phyloP scores from a whole-genome alignment of 495 filamentous ascomycete species.

The Hypoxylon crocopeplum region DNA sequence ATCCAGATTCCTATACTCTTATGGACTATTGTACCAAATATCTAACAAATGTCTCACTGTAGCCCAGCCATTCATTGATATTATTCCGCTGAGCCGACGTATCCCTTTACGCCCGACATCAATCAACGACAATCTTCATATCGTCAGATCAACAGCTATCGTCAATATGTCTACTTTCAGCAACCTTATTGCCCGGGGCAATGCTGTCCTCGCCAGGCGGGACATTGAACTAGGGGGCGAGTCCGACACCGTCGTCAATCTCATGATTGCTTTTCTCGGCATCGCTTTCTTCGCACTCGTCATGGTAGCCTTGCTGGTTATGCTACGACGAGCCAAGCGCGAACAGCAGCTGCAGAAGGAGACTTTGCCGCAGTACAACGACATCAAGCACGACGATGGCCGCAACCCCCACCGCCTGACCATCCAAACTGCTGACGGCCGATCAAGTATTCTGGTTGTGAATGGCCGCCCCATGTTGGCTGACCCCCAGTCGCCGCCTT shows the following conservation, averaged over 20 bases:
- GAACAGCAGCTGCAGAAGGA: slow-evolving; percentile 56
- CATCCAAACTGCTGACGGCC: slow-evolving; percentile 67
- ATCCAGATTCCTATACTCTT: slow-evolving; percentile 5
- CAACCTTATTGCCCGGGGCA: slow-evolving; percentile 59
- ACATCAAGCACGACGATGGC: slow-evolving; percentile 59
- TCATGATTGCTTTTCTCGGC: slow-evolving; percentile 80
- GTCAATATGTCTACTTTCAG: slow-evolving; percentile 57
- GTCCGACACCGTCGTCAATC: slow-evolving; percentile 64
- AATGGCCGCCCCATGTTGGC: slow-evolving; percentile 74
- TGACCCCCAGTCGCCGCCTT: slow-evolving; percentile 74
- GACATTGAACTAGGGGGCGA: slow-evolving; percentile 51
- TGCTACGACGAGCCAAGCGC: slow-evolving; percentile 67
- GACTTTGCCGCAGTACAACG: slow-evolving; percentile 64
- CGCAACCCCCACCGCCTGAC: slow-evolving; percentile 54
- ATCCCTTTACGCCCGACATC: slow-evolving; percentile 20
- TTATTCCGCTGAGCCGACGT: slow-evolving; percentile 31
- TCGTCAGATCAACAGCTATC: slow-evolving; percentile 23
- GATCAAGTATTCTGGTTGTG: slow-evolving; percentile 75
- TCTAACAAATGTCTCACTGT: slow-evolving; percentile 29
- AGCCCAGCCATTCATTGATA: slow-evolving; percentile 33
- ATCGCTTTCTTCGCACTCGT: slow-evolving; percentile 72
- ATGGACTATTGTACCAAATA: slow-evolving; percentile 33
- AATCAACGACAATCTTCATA: slow-evolving; percentile 23
- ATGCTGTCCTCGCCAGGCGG: slow-evolving; percentile 39
- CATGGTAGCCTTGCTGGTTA: slow-evolving; percentile 68